Base-by-base conservation (phyloP, 1,284 basidiomycete species). In the Coniferiporia sulphurascens region DNA sequence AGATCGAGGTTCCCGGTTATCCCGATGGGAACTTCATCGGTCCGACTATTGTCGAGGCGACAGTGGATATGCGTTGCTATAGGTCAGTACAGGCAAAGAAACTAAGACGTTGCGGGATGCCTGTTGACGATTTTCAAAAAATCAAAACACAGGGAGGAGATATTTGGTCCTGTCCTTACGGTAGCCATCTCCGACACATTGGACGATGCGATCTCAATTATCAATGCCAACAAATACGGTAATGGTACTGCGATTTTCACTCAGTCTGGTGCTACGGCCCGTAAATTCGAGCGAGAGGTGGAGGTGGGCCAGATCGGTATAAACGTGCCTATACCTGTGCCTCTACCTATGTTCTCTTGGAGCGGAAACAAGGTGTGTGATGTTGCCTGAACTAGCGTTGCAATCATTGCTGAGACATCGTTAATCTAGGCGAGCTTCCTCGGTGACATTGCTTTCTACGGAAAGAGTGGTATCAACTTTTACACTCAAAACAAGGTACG, bases 181-280 rank as follows among this genome's bases (percentile, higher is more conserved):
- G 80, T 97, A 55, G 71, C 98, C 65, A 79, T 84, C 57, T 92
- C 89, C 5, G 86, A 94, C 57, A 93, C 88, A 1, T 78, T 99
- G 50, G 95, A 98, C 65, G 93, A 98, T 65, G 96, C 95, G 19
- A 81, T 98, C 62, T 84, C 85, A 41, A 86, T 97, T 64, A 87
- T 98, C 75, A 98, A 98, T 75, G 75, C 78, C 58, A 98, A 97
- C 76, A 81, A 76, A 69, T 97, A 92, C 70, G 92, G 95, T 2
- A 98, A 98, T 71, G 96, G 95, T 34, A 86, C 94, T n/a, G 91
- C 94, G 21, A 94, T 98, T 70, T 98, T 98, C 73, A 99, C 96
- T 35, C 92, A 95, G 74, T 93, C 90, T 52, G 96, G 96, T n/a
- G 91, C 95, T 35, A 94, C 94, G 6, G 95, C 94, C 19, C 86